Percentiles rank a stretch among this genome's conserved stretches.
Conservation (phyloP, 2,329 filamentous ascomycete genomes). For the Phyllosticta paracitricarpa region DNA sequence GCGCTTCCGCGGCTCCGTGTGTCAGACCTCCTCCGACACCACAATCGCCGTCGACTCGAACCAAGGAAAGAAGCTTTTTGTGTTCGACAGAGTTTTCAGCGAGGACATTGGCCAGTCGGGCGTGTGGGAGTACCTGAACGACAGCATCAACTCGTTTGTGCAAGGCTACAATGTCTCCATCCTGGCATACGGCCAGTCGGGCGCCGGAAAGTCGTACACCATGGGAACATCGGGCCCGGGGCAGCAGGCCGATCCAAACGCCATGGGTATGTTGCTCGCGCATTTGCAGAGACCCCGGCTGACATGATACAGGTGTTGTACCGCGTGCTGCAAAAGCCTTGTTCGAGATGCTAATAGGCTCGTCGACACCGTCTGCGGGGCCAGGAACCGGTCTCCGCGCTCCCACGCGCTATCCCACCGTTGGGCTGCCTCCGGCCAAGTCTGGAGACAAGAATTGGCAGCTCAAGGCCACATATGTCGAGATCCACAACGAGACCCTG, state of each 20-base stretch:
- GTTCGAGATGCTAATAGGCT: constrained; percentile 74
- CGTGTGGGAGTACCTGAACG: constrained; percentile 85
- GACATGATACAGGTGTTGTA: constrained; percentile 66
- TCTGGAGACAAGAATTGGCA: constrained; percentile 70
- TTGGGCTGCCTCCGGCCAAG: constrained; percentile 37
- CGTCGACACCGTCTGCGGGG: constrained; percentile 36
- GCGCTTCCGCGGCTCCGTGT: constrained; percentile 86
- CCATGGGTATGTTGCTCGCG: constrained; percentile 59
- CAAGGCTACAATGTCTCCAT: constrained; percentile 98
- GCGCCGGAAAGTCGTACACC: constrained; percentile 94
- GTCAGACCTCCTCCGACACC: constrained; percentile 77
- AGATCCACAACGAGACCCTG: constrained; percentile 94
- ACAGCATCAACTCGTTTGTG: constrained; percentile 81
- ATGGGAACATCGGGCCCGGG: constrained; percentile 89
- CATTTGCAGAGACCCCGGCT: background rate
- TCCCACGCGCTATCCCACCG: constrained; percentile 66
- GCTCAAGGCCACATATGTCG: constrained; percentile 84
- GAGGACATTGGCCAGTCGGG: constrained; percentile 78
- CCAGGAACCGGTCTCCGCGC: constrained; percentile 70
- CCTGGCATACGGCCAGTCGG: constrained; percentile 92
- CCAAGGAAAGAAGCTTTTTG: constrained; percentile 87
- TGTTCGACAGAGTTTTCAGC: constrained; percentile 91
- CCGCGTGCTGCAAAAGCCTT: constrained; percentile 77
- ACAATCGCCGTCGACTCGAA: constrained; percentile 74
- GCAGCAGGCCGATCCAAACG: constrained; percentile 60